phyloP scores from a whole-genome alignment of 495 filamentous ascomycete genomes.

The Coniosporium apollinis region DNA sequence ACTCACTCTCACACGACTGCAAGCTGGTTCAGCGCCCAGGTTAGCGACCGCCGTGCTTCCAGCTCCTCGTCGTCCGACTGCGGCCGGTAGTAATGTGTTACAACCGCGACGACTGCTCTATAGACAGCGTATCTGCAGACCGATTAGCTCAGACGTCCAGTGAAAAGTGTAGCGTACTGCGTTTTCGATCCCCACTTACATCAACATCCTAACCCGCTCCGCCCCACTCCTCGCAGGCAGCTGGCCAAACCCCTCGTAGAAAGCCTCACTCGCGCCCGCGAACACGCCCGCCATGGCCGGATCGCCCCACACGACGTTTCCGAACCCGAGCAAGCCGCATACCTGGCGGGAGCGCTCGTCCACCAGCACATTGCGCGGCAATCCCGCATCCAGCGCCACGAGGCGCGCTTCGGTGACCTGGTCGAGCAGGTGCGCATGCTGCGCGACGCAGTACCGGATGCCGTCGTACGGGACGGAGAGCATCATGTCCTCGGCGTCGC shows the following conservation, averaged over 20 bases:
- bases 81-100: conserved; percentile 20
- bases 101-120: conserved; percentile 17
- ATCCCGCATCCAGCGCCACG: conserved; percentile 39
- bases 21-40: conserved; percentile 19
- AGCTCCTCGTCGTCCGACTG: conserved; percentile 16
- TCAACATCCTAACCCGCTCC: conserved; percentile 16
- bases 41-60: conserved; percentile 19
- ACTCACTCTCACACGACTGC: conserved; percentile 4
- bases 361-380: conserved; percentile 40
- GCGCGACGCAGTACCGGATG: conserved; percentile 36
- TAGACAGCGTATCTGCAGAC: conserved; percentile 20
- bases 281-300: conserved; percentile 37
- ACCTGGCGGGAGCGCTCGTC: conserved; percentile 30
- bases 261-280: conserved; percentile 26
- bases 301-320: conserved; percentile 41
- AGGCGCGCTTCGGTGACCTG: conserved; percentile 38
- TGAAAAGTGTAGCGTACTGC: conserved; percentile 81
- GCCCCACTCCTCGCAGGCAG: conserved; percentile 11
- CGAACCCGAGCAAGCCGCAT: conserved; percentile 28
- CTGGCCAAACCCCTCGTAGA: conserved; percentile 28
- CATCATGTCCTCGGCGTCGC: conserved; percentile 54
- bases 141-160: conserved; percentile 23
- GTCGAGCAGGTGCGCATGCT: conserved; percentile 32
- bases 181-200: conserved; percentile 54
- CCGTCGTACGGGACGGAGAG: conserved; percentile 48